Percentiles rank a stretch among this genome's conserved stretches.
These are phyloP conservation scores for Pythium insidiosum DNA, from an alignment of 352 stramenopile genomes.

Conservation along the genomic window DNA sequence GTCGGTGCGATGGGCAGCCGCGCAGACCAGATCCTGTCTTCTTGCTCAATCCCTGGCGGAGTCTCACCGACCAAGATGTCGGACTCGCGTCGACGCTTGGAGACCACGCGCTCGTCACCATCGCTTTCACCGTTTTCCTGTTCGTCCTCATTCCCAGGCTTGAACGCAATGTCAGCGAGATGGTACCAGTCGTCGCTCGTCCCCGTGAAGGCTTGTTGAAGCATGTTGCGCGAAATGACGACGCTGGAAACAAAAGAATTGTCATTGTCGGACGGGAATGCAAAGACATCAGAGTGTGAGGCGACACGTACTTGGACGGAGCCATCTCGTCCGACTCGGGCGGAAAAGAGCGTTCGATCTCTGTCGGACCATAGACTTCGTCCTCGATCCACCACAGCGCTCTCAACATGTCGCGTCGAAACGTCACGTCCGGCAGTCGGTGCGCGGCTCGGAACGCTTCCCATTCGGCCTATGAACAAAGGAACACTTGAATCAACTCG, in stretches of 20 bases:
- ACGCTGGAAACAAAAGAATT: too few species aligned
- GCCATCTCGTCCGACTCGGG: neutral
- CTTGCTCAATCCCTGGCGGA: conserved; percentile 5
- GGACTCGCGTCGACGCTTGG: too few species aligned
- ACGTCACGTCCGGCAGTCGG: conserved; percentile 28
- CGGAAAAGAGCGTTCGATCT: conserved; percentile 41
- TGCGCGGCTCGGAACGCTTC: conserved; percentile 34
- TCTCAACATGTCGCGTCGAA: conserved; percentile 68
- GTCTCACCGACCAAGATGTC: conserved; percentile 18
- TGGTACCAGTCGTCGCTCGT: conserved; percentile 10
- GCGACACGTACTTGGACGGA: too few species aligned
- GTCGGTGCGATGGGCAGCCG: conserved; percentile 16
- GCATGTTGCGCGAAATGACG: too few species aligned
- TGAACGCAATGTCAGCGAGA: conserved; percentile 5
- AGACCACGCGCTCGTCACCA: too few species aligned
- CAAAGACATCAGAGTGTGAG: too few species aligned
- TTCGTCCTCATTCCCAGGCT: conserved; percentile 7
- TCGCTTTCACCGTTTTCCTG: conserved; percentile 6
- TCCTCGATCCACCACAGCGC: conserved; percentile 42
- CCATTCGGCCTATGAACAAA: conserved; percentile 32
- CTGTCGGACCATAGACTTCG: conserved; percentile 33
- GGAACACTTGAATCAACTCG: neutral
- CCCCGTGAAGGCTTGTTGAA: too few species aligned
- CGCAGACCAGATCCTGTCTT: conserved; percentile 19
- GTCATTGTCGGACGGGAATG: too few species aligned